Percentiles rank a stretch among this genome's conserved stretches.
phyloP scores from a whole-genome alignment of 2,329 filamentous ascomycete genomes.

The Hirsutella minnesotensis region DNA sequence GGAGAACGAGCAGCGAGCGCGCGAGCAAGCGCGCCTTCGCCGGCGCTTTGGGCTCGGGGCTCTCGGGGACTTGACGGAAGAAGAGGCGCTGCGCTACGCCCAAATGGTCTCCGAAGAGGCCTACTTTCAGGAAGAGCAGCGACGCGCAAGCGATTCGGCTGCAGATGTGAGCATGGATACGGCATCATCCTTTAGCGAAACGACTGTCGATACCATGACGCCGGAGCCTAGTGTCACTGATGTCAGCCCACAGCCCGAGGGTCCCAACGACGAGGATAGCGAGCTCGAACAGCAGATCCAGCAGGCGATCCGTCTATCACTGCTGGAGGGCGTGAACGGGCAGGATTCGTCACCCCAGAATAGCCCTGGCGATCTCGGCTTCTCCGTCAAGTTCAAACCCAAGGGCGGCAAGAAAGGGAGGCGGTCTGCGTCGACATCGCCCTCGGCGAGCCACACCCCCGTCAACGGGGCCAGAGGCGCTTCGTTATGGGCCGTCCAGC shows the following conservation, averaged over 20 bases:
- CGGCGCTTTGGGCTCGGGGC: conserved; percentile 72
- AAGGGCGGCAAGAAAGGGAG: conserved; percentile 29
- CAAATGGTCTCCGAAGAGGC: conserved; percentile 55
- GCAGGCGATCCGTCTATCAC: conserved; percentile 48
- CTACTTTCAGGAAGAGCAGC: conserved; percentile 43
- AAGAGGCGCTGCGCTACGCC: conserved; percentile 52
- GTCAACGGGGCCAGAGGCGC: conserved; percentile 15
- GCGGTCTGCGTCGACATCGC: conserved; percentile 19
- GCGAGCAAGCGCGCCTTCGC: conserved; percentile 59
- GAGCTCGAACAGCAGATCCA: conserved; percentile 52
- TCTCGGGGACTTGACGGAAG: conserved; percentile 53
- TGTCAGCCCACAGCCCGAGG: conserved; percentile 18
- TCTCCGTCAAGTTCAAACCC: conserved; percentile 36
- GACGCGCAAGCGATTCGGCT: conserved; percentile 39
- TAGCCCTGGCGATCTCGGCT: conserved; percentile 37
- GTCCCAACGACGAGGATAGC: conserved; percentile 26
- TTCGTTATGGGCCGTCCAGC: conserved; percentile 7
- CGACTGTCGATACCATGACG: conserved; percentile 36
- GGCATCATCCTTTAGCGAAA: conserved; percentile 28
- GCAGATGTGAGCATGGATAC: conserved; percentile 33
- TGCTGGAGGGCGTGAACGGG: conserved; percentile 43
- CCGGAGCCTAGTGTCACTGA: conserved; percentile 42
- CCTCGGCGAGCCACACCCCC: conserved; percentile 23
- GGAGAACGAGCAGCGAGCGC: conserved; percentile 54
- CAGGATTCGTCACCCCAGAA: conserved; percentile 30